Evolutionary conservation across 495 filamentous ascomycete genomes (phyloP).

Genomic region (Hamigera avellanea): DNA sequence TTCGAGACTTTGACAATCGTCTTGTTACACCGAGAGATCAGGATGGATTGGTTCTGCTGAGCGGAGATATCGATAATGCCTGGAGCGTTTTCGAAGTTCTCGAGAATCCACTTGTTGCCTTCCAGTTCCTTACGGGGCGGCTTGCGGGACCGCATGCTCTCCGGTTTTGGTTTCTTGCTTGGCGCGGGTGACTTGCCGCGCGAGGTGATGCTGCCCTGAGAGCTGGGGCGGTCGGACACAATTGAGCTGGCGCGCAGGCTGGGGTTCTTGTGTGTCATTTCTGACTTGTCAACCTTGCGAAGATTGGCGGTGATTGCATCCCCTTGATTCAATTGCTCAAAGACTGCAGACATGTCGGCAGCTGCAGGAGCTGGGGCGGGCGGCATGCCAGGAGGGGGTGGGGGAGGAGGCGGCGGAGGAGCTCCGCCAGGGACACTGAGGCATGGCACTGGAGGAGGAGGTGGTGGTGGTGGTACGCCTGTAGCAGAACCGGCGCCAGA

Average conservation of each 20-base stretch:
- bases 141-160: slow-evolving; percentile 88
- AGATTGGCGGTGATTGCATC: slow-evolving; percentile 74
- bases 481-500: slow-evolving; percentile 33
- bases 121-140: slow-evolving; percentile 85
- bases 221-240: slow-evolving; percentile 46
- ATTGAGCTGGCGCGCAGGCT: slow-evolving; percentile 61
- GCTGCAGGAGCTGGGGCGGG: slow-evolving; percentile 19
- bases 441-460: slow-evolving; percentile 46
- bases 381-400: slow-evolving; percentile 27
- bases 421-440: slow-evolving; percentile 42
- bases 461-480: slow-evolving; percentile 40
- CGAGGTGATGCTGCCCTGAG: slow-evolving; percentile 29
- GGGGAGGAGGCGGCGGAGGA: slow-evolving; percentile 68
- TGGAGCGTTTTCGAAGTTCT: slow-evolving; percentile 78
- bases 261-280: slow-evolving; percentile 99
- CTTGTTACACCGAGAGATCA: slow-evolving; percentile 83
- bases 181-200: slow-evolving; percentile 74
- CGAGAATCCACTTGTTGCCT: slow-evolving; percentile 91
- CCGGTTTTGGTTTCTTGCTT: slow-evolving; percentile 85
- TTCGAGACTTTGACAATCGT: slow-evolving; percentile 78
- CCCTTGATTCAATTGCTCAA: slow-evolving; percentile 82
- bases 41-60: slow-evolving; percentile 73
- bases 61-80: slow-evolving; percentile 67
- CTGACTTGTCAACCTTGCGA: slow-evolving; percentile 80
- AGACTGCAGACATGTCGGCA: slow-evolving; percentile 70